These are phyloP conservation scores for Linnemannia hyalina DNA, from an alignment of 192 early-diverging fungal species.

Conservation along the genomic window DNA sequence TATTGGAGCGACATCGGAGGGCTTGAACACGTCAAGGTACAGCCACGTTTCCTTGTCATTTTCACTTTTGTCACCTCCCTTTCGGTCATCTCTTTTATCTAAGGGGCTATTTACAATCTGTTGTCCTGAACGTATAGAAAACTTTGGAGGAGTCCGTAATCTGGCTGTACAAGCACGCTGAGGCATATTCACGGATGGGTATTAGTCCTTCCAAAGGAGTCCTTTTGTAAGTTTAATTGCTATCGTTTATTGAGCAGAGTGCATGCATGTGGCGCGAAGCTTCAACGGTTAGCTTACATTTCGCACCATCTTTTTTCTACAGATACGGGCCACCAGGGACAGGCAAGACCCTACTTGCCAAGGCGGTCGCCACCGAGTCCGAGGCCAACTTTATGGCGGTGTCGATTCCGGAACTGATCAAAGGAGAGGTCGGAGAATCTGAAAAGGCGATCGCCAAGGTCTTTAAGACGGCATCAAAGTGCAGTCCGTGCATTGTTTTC, in stretches of 20 bases:
- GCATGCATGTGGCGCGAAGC: background rate
- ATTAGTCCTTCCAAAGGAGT: slow-evolving; percentile 85
- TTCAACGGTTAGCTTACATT: background rate
- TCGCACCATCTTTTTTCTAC: background rate
- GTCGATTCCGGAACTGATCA: slow-evolving; percentile 84
- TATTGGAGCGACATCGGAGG: slow-evolving; percentile 89
- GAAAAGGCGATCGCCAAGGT: slow-evolving; percentile 88
- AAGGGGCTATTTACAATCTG: background rate
- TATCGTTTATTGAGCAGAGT: background rate
- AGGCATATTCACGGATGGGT: slow-evolving; percentile 75
- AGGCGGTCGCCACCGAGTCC: slow-evolving; percentile 85
- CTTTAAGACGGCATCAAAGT: slow-evolving; percentile 78
- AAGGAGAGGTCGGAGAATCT: slow-evolving; percentile 93
- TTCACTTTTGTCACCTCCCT: background rate
- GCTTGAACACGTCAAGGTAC: slow-evolving; percentile 76
- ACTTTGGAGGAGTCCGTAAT: slow-evolving; percentile 81
- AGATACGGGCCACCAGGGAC: slow-evolving; percentile 90
- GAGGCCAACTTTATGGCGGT: slow-evolving; percentile 86
- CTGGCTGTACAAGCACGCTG: slow-evolving; percentile 79
- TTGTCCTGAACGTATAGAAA: slow-evolving; percentile 43
- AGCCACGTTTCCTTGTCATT: background rate
- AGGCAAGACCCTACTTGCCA: slow-evolving; percentile 92
- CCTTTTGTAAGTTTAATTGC: slow-evolving; percentile 67
- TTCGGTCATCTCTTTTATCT: background rate
- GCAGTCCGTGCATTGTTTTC: slow-evolving; percentile 88